These are phyloP conservation scores for Komagataella kurtzmanii DNA, from an alignment of 805 yeast species.

Conservation along the genomic window DNA sequence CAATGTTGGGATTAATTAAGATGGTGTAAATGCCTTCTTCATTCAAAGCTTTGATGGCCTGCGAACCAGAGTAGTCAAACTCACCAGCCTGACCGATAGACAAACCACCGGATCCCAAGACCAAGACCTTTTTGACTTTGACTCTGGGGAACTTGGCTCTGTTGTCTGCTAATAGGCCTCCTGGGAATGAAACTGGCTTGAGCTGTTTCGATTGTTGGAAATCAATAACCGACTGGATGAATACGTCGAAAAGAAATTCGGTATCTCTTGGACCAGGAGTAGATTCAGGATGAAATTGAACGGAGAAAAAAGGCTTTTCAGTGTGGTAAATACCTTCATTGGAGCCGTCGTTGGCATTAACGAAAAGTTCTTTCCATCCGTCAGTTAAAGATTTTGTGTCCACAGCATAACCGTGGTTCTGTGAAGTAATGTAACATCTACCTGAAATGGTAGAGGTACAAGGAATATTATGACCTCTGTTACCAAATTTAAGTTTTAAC, in stretches of 20 bases:
- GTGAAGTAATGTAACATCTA: constrained; percentile 95
- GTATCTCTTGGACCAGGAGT: constrained; percentile 99
- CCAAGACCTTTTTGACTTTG: constrained; percentile 80
- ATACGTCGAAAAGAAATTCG: constrained; percentile 90
- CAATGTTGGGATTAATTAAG: constrained; percentile 93
- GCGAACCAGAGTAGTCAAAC: constrained; percentile 97
- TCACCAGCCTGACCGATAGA: constrained; percentile 99
- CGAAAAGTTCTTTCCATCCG: constrained; percentile 91
- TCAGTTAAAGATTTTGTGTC: constrained; percentile 58
- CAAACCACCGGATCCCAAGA: constrained; percentile 95
- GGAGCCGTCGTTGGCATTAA: constrained; percentile 92
- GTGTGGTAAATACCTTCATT: constrained; percentile 96
- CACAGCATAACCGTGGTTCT: constrained; percentile 98
- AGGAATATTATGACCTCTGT: constrained; percentile 98
- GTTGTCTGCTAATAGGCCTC: constrained; percentile 69
- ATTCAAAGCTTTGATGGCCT: constrained; percentile 95
- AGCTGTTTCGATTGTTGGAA: constrained; percentile 39
- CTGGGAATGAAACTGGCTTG: constrained; percentile 81
- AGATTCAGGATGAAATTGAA: constrained; percentile 98
- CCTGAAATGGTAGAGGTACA: constrained; percentile 84
- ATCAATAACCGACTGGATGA: constrained; percentile 68
- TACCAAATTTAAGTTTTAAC: constrained; percentile 87
- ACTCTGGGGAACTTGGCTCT: constrained; percentile 64
- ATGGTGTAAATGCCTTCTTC: constrained; percentile 97
- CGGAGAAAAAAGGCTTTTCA: constrained; percentile 84